Conservation (phyloP, 495 filamentous ascomycete genomes). For the Glonium stellatum region DNA sequence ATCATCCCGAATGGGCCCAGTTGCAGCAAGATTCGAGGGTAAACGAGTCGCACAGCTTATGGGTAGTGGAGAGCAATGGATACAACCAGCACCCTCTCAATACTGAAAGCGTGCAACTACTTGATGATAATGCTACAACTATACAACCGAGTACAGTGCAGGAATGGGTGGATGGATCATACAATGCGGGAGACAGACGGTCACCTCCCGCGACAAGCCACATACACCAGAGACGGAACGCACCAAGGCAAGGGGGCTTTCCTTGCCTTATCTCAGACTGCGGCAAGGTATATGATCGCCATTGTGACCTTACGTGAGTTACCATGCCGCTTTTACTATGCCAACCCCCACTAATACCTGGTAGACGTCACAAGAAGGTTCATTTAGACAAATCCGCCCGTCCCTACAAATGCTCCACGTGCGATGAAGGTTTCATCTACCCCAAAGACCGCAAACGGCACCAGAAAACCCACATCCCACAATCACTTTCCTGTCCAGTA, state of each 20-base stretch:
- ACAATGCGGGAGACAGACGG: slow-evolving; percentile 17
- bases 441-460: slow-evolving; percentile 26
- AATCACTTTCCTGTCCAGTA: slow-evolving; percentile 8
- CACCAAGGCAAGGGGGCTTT: slow-evolving; percentile 15
- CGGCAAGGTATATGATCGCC: slow-evolving; percentile 13
- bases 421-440: slow-evolving; percentile 24
- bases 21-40: background rate
- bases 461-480: slow-evolving; percentile 10
- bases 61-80: background rate
- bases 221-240: slow-evolving; percentile 7
- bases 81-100: slow-evolving; percentile 7
- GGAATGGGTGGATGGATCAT: slow-evolving; percentile 8
- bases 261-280: slow-evolving; percentile 10
- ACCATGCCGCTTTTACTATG: background rate
- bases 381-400: slow-evolving; percentile 11
- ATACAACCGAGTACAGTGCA: slow-evolving; percentile 14
- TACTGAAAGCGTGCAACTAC: background rate
- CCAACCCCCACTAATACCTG: slow-evolving; percentile 2
- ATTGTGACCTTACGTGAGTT: slow-evolving; percentile 26
- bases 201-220: background rate
- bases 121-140: slow-evolving; percentile 16
- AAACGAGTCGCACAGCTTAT: background rate
- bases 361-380: slow-evolving; percentile 25
- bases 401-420: slow-evolving; percentile 24
- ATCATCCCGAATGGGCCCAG: slow-evolving; percentile 20